Evolutionary conservation across 768 basidiomycete genomes (phyloP).

Genomic region (Russula vinacea): DNA sequence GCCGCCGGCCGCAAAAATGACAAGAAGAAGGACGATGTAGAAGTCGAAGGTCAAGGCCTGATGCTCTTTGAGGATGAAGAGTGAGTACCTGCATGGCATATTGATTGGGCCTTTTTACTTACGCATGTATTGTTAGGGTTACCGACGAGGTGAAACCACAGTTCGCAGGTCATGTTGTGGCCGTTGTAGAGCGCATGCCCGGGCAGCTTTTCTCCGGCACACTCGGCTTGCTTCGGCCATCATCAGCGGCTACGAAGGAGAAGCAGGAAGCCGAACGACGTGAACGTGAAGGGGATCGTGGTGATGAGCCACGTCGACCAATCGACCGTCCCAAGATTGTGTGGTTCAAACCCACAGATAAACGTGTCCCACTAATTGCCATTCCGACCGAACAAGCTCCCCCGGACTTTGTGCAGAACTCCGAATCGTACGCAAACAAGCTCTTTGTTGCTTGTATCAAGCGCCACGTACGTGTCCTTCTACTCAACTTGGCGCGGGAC

Average conservation of each 20-base stretch:
- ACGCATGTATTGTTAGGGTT: conserved; percentile 52
- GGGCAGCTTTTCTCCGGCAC: conserved; percentile 98
- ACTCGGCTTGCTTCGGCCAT: conserved; percentile 89
- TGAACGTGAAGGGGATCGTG: conserved; percentile 92
- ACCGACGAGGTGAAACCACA: conserved; percentile 98
- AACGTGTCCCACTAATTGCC: conserved; percentile 96
- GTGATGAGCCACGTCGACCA: conserved; percentile 76
- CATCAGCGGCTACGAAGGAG: conserved; percentile 96
- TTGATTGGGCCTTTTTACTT: background rate
- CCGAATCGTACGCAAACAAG: conserved; percentile 84
- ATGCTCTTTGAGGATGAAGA: conserved; percentile 98
- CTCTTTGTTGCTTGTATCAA: conserved; percentile 98
- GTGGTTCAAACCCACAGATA: conserved; percentile 99
- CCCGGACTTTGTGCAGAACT: conserved; percentile 90
- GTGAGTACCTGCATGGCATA: conserved; percentile 41
- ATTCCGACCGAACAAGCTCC: conserved; percentile 99
- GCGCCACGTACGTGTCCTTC: conserved; percentile 74
- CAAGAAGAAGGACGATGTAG: conserved; percentile 99
- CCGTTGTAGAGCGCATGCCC: conserved; percentile 99
- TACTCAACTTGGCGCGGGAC: conserved; percentile 5
- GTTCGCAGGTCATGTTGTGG: conserved; percentile 98
- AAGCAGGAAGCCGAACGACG: conserved; percentile 97
- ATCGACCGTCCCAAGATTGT: conserved; percentile 97
- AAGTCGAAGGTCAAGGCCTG: conserved; percentile 97
- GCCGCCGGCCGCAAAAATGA: conserved; percentile 82